Base-by-base conservation (phyloP, 345 rosid genomes). In the Eucalyptus pauciflora region DNA sequence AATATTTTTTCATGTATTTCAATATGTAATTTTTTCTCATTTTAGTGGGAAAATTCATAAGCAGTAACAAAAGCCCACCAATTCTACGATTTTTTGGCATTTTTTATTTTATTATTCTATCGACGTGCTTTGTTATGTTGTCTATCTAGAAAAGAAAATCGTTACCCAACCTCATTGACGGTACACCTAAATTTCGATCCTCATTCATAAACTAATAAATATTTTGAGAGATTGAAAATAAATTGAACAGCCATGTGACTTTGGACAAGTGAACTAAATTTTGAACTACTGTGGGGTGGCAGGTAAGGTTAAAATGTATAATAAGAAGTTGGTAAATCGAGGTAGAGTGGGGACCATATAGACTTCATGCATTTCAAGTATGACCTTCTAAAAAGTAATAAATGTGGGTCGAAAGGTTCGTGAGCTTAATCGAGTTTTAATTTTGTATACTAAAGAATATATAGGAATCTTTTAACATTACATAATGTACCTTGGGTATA, bases 221-320 rank as follows among this genome's bases (percentile, higher is more conserved):
- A n/a, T 64, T 4, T 64, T 5, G 16, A 64, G 76, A 64, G 37
- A 64, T 4, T 64, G 5, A 14, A 64, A 64, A 15, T 64, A n/a
- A n/a, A 64, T 64, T 64, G 18, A n/a, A 29, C 5, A 62, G 15
- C 37, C 4, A 6, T 0, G 11, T 33, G 24, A 31, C 24, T 8
- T 69, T 31, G 1, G 3, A 67, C 22, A 1, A 5, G 24, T 13
- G 2, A 8, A 67, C 22, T 31, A 31, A 14, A 67, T 31, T 67
- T 3, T n/a, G 9, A 15, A 64, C 37, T 33, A 8, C 6, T 8
- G 1, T 1, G 4, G 2, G 13, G 24, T 5, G 4, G 45, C 18
- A 71, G 20, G 45, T 37, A 33, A 71, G 45, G 81, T 33, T 33
- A 16, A 16, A 5, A 33, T 33, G 10, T 5, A 33, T 16, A 16